Conservation (phyloP, 2,329 filamentous ascomycete species). For the Emergomyces pasteurianus region DNA sequence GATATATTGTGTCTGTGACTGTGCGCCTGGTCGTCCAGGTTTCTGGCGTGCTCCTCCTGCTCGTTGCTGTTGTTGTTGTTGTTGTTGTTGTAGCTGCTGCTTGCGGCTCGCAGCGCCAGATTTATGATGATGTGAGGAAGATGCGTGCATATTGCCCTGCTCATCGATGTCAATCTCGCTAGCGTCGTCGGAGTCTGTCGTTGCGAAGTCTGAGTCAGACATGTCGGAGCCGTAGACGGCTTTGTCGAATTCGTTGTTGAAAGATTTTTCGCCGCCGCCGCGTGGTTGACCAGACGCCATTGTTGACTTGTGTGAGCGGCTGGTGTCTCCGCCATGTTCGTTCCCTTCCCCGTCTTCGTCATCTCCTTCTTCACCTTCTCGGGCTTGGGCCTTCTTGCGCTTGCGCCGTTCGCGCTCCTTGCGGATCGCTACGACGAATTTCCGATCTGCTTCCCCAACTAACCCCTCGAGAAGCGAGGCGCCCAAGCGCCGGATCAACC, state of each 20-base stretch:
- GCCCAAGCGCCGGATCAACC: slow-evolving; percentile 85
- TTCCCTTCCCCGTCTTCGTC: slow-evolving; percentile 34
- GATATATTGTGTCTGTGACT: slow-evolving; percentile 50
- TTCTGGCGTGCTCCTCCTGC: slow-evolving; percentile 43
- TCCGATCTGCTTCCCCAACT: slow-evolving; percentile 76
- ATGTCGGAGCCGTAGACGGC: slow-evolving; percentile 76
- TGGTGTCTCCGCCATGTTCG: slow-evolving; percentile 2
- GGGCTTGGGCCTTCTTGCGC: slow-evolving; percentile 66
- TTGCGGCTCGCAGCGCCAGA: slow-evolving; percentile 18
- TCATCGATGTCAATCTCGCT: slow-evolving; percentile 32
- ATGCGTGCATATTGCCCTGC: slow-evolving; percentile 18
- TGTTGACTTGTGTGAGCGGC: neutral
- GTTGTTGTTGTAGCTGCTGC: slow-evolving; percentile 24
- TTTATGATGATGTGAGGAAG: neutral
- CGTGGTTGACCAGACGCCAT: slow-evolving; percentile 36
- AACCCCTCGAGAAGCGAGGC: slow-evolving; percentile 66
- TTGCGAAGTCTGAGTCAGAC: slow-evolving; percentile 44
- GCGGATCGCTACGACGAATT: slow-evolving; percentile 85
- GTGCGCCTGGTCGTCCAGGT: slow-evolving; percentile 33
- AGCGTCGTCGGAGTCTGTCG: slow-evolving; percentile 51
- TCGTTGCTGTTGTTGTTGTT: slow-evolving; percentile 24
- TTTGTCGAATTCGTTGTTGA: slow-evolving; percentile 89
- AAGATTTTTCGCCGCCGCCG: slow-evolving; percentile 30
- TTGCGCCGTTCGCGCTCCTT: slow-evolving; percentile 89
- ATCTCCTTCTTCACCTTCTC: slow-evolving; percentile 46